Base-by-base conservation (phyloP, 2,329 filamentous ascomycete species). In the Dryadomyces quercus-mongolicae region DNA sequence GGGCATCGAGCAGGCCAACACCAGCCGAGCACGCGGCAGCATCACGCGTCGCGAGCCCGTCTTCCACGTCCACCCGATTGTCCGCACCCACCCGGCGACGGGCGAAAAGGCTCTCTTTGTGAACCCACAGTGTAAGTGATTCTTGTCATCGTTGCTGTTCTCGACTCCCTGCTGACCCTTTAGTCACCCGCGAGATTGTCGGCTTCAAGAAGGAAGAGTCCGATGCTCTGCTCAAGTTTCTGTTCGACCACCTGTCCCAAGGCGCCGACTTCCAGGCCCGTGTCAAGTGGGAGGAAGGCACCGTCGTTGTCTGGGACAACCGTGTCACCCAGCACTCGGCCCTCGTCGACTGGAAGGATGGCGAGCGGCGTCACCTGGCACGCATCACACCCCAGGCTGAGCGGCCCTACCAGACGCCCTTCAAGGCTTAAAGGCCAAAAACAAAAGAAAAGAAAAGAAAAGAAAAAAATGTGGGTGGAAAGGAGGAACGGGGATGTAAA, bases 231-330 rank as follows among this genome's bases (percentile, higher is more conserved):
- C 74, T 91, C 56, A 87, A 88, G 63, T 90, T 90, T 71, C 69
- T 91, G 16, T 89, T 84, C 65, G 80, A 88, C 63, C 86, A 90
- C 62, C 81, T 89, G 52, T 84, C 82, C 1, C 76, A 79, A 44
- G 84, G 84, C 20, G 80, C 84, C 51, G 86, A 90, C 63, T 80
- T 89, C 66, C 86, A 91, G 61, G 76, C 76, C 5, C 78, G 86
- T 22, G 76, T 95, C 51, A 86, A 84, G 66, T 94, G 88, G 88
- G 81, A 82, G 61, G 75, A 81, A 46, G 78, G 81, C n/a, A 92
- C 86, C 0, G 88, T 94, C 1, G 86, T 93, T 2, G 82, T 92
- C 1, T 94, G 88, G 88, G 88, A 93, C 66, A 93, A 92, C 71
- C 76, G 88, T 36, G 80, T 91, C 0, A 90, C 86, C 10, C 78